A percentile compares a stretch with the other conserved stretches of the same genome.
Conservation (phyloP, 1,284 basidiomycete genomes). For the Lentinula novae-zelandiae region DNA sequence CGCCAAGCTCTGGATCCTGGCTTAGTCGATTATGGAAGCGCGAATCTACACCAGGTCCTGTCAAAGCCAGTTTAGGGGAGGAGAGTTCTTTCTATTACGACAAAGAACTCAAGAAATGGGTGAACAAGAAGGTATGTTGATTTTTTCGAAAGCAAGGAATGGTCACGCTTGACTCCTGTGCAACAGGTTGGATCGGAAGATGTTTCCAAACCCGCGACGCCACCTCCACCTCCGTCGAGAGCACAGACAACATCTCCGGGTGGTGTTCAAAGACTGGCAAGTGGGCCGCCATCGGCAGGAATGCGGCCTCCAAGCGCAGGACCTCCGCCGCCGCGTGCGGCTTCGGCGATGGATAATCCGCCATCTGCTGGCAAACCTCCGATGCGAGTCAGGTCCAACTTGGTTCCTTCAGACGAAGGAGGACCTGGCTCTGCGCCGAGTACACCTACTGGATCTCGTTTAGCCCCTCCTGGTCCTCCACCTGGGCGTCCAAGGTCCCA, state of each 20-base stretch:
- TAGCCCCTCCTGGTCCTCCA: slow-evolving; percentile 35
- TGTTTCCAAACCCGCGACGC: slow-evolving; percentile 41
- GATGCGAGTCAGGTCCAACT: slow-evolving; percentile 60
- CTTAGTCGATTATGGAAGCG: slow-evolving; percentile 74
- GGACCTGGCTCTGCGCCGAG: slow-evolving; percentile 33
- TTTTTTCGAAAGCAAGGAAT: neutral
- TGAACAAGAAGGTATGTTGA: slow-evolving; percentile 82
- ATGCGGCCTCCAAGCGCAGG: slow-evolving; percentile 20
- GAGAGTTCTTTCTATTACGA: slow-evolving; percentile 93
- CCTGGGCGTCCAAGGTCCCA: slow-evolving; percentile 59
- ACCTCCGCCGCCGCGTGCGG: slow-evolving; percentile 54
- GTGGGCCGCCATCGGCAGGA: slow-evolving; percentile 19
- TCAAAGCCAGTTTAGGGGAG: slow-evolving; percentile 92
- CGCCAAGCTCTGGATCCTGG: slow-evolving; percentile 59
- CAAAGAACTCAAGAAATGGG: slow-evolving; percentile 92
- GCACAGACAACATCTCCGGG: slow-evolving; percentile 81
- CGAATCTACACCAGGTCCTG: slow-evolving; percentile 39
- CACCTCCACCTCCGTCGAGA: slow-evolving; percentile 68
- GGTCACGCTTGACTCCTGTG: neutral
- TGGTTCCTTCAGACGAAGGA: slow-evolving; percentile 48
- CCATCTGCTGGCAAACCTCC: slow-evolving; percentile 38
- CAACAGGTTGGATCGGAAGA: slow-evolving; percentile 46
- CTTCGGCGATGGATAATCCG: slow-evolving; percentile 56
- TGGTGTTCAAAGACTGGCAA: slow-evolving; percentile 29
- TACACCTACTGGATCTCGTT: slow-evolving; percentile 36